phyloP scores from a whole-genome alignment of 495 filamentous ascomycete genomes.

The Entonaema liquescens region DNA sequence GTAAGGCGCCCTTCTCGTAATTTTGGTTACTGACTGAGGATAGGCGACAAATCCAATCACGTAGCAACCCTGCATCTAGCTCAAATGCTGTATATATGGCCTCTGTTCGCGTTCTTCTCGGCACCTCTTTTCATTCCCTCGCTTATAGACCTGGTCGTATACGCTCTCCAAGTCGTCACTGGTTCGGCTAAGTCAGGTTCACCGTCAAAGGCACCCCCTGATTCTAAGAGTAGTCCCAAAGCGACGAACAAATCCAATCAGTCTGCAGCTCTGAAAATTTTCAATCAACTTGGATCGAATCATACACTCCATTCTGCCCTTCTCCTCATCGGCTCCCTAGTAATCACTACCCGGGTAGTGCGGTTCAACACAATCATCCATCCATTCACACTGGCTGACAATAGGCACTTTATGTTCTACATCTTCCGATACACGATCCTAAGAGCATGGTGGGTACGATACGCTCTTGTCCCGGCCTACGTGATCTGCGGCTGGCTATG shows the following conservation, averaged over 20 bases:
- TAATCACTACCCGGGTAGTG: constrained; percentile 64
- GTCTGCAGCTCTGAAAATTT: constrained; percentile 15
- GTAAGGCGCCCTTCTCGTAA: constrained; percentile 17
- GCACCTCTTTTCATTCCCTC: constrained; percentile 71
- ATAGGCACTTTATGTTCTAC: constrained; percentile 97
- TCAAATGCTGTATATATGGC: constrained; percentile 95
- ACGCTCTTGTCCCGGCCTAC: constrained; percentile 66
- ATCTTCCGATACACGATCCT: constrained; percentile 85
- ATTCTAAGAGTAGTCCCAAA: background rate
- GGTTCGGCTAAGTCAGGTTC: background rate
- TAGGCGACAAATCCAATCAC: constrained; percentile 94
- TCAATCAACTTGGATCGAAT: constrained; percentile 37
- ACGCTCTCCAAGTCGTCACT: background rate
- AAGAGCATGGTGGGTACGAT: constrained; percentile 68
- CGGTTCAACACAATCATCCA: constrained; percentile 92
- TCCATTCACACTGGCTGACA: constrained; percentile 95
- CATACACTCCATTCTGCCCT: constrained; percentile 20
- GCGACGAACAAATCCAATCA: constrained; percentile 11
- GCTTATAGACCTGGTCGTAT: constrained; percentile 17
- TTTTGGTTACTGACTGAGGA: constrained; percentile 9
- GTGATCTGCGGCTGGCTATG: constrained; percentile 68
- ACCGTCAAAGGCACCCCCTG: background rate
- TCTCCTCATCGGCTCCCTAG: constrained; percentile 46
- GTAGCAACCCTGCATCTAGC: constrained; percentile 85
- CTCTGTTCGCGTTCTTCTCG: constrained; percentile 89